Evolutionary conservation across 352 stramenopile genomes (phyloP).

Genomic region (Globisporangium okanoganense): DNA sequence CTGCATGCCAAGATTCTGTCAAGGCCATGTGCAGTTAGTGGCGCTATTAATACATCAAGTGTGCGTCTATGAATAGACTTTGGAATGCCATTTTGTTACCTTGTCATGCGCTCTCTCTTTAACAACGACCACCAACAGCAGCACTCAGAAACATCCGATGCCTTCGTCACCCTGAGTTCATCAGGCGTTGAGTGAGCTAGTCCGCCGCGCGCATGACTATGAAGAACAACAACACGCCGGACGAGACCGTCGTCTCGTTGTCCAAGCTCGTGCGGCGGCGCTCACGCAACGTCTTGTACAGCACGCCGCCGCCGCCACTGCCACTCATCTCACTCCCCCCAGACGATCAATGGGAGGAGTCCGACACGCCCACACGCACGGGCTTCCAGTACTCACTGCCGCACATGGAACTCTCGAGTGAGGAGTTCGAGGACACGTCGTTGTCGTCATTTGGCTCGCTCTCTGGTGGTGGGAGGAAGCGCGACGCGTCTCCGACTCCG

Average conservation of each 20-base stretch:
- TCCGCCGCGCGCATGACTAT: background rate
- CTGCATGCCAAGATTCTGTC: background rate
- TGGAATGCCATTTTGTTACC: background rate
- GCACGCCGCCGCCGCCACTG: conserved; percentile 43
- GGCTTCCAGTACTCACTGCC: conserved; percentile 55
- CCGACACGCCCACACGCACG: conserved; percentile 49
- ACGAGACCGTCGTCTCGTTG: background rate
- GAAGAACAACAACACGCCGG: background rate
- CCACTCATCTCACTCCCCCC: conserved; percentile 63
- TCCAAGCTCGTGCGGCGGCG: conserved; percentile 35
- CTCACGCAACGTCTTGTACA: conserved; percentile 33
- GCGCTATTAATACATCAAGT: background rate
- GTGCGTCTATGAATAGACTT: background rate
- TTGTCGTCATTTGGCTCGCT: background rate
- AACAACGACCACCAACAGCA: background rate
- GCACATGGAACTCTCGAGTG: conserved; percentile 33
- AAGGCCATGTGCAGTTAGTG: background rate
- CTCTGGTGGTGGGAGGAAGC: conserved; percentile 1
- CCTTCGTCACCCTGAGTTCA: background rate
- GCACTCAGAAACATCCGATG: background rate
- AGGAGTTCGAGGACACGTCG: conserved; percentile 27
- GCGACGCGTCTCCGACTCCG: background rate
- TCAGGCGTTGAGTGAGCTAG: background rate
- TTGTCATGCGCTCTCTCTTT: background rate
- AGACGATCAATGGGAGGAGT: conserved; percentile 67